Evolutionary conservation across 2,329 filamentous ascomycete genomes (phyloP).

Genomic region (Aaosphaeria pasadenensis): DNA sequence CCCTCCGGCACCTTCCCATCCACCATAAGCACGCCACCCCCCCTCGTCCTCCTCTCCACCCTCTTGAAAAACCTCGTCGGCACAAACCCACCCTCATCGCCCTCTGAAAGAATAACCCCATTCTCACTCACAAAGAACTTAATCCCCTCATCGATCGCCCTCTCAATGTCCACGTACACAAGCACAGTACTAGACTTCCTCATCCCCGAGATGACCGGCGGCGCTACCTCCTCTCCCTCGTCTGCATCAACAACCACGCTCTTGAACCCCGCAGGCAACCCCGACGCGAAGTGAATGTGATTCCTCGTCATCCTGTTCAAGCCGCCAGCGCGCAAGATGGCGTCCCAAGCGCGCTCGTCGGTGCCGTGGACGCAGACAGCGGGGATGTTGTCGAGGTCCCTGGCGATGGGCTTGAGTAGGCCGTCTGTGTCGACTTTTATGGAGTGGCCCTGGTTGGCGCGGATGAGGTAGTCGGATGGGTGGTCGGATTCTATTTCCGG

Average conservation of each 20-base stretch:
- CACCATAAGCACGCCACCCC: constrained; percentile 66
- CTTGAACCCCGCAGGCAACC: constrained; percentile 55
- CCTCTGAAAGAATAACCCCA: constrained; percentile 46
- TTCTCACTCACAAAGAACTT: constrained; percentile 67
- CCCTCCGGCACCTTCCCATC: constrained; percentile 58
- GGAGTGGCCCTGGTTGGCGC: constrained; percentile 92
- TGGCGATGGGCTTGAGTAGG: constrained; percentile 65
- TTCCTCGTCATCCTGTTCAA: constrained; percentile 78
- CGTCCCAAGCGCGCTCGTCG: constrained; percentile 74
- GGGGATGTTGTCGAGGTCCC: constrained; percentile 57
- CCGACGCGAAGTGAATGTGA: constrained; percentile 86
- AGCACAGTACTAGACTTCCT: constrained; percentile 59
- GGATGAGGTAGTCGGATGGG: constrained; percentile 75
- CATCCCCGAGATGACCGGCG: constrained; percentile 76
- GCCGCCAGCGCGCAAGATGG: constrained; percentile 74
- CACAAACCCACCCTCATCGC: constrained; percentile 44
- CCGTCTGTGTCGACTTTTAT: constrained; percentile 71
- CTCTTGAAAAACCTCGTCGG: constrained; percentile 60
- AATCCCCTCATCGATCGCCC: constrained; percentile 59
- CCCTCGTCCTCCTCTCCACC: constrained; percentile 61
- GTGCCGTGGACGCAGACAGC: constrained; percentile 79
- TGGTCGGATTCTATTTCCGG: constrained; percentile 35
- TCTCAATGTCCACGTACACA: constrained; percentile 70
- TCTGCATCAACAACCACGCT: not conserved
- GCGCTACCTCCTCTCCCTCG: constrained; percentile 6